Conservation (phyloP, 345 rosid species). For the Populus euphratica region DNA sequence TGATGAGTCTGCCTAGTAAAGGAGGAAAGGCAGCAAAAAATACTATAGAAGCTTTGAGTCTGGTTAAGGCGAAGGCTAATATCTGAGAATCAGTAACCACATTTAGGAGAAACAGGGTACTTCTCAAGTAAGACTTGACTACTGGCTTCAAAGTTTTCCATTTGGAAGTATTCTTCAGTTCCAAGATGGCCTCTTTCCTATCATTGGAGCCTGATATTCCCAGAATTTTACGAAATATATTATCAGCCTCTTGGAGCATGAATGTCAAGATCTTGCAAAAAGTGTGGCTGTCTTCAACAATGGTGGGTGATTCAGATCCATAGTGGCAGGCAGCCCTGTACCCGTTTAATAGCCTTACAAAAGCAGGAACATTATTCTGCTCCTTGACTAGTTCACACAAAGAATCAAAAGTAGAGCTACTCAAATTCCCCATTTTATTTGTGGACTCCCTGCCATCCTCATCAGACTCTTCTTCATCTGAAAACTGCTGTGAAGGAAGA, state of each 20-base stretch:
- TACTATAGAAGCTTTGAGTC: slow-evolving; percentile 53
- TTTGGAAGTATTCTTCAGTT: slow-evolving; percentile 58
- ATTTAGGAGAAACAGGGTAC: slow-evolving; percentile 63
- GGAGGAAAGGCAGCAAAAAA: slow-evolving; percentile 64
- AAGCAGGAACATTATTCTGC: slow-evolving; percentile 53
- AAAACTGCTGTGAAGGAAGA: slow-evolving; percentile 35
- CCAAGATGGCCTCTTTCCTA: slow-evolving; percentile 58
- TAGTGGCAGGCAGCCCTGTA: slow-evolving; percentile 79
- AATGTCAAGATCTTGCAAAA: slow-evolving; percentile 57
- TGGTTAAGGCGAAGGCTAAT: slow-evolving; percentile 49
- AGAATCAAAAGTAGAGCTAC: slow-evolving; percentile 41
- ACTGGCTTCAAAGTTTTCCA: slow-evolving; percentile 70
- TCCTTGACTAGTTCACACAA: slow-evolving; percentile 49
- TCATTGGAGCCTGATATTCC: slow-evolving; percentile 54
- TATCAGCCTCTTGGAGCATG: slow-evolving; percentile 64
- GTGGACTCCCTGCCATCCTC: slow-evolving; percentile 32
- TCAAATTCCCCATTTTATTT: slow-evolving; percentile 38
- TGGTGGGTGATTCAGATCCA: slow-evolving; percentile 48
- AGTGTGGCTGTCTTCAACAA: slow-evolving; percentile 38
- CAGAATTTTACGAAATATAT: slow-evolving; percentile 48
- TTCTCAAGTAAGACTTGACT: slow-evolving; percentile 68
- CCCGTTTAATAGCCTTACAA: slow-evolving; percentile 58
- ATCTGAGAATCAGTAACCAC: slow-evolving; percentile 64
- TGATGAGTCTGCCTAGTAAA: slow-evolving; percentile 55
- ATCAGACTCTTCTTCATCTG: slow-evolving; percentile 43